Base-by-base conservation (phyloP, 306 rosid genomes). In the Dalbergia oliveri region DNA sequence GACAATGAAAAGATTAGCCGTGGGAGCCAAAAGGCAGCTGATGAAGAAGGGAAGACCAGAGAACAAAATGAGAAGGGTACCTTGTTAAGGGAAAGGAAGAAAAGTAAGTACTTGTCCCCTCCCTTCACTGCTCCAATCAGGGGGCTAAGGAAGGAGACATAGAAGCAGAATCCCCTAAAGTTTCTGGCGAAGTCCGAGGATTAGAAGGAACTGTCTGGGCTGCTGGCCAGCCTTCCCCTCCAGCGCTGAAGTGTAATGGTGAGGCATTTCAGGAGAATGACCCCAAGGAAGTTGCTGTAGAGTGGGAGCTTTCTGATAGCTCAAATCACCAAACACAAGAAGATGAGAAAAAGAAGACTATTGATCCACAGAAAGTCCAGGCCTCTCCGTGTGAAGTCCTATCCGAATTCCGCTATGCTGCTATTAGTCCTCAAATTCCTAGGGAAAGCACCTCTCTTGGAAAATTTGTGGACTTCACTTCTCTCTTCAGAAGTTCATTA, bases 31-130 rank as follows among this genome's bases (percentile, higher is more conserved):
- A 72, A 21, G 41, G 81, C 44, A 72, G 10, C 74, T 26, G 77
- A 75, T 71, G 82, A 37, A 66, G 73, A 78, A 81, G 84, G 62
- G 45, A 82, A 61, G 65, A 73, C 13, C 19, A 72, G 66, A 60
- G 83, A 51, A 31, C 84, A 69, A 76, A 80, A 16, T 51, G 90
- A 79, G 44, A 84, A 75, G 74, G 82, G 82, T 33, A 8, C 34
- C 53, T 70, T 78, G 69, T 63, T 85, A 1, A 87, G 98, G 81
- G 94, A 91, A 78, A 94, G 95, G 75, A 94, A 86, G 91, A 91
- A 72, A 81, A 94, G 98, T 84, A 91, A 88, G 88, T 94, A 94
- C 86, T 83, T 94, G 85, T 94, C 92, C 41, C 95, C 97, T 72
- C 98, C 98, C 39, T 94, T 91, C 89, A 91, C 89, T 37, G 79